Evolutionary conservation across 768 basidiomycete genomes (phyloP).

Genomic region (Pleurotus pulmonarius): DNA sequence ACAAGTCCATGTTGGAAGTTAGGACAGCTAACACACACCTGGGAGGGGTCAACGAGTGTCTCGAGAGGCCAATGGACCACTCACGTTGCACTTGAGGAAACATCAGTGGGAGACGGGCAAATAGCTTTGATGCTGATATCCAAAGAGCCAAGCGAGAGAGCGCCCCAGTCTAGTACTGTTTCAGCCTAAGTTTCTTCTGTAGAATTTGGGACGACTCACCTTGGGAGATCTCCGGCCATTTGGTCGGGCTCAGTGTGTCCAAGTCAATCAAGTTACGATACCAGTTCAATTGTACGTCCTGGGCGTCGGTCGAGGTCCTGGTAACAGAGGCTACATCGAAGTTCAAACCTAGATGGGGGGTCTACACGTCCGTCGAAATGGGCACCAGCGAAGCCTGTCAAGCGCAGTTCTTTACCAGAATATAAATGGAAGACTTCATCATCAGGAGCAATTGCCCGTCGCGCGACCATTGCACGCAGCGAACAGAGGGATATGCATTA

Average conservation of each 20-base stretch:
- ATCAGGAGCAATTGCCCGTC: conserved; percentile 70
- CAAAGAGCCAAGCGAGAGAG: conserved; percentile 68
- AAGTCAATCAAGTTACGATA: conserved; percentile 71
- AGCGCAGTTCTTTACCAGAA: conserved; percentile 46
- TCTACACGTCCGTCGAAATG: conserved; percentile 35
- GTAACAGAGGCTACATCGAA: conserved; percentile 54
- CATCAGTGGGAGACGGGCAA: conserved; percentile 64
- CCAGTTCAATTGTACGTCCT: conserved; percentile 51
- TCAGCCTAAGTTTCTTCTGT: neutral
- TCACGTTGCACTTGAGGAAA: conserved; percentile 61
- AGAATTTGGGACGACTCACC: conserved; percentile 22
- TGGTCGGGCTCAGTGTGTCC: conserved; percentile 35
- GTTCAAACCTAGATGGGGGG: conserved; percentile 71
- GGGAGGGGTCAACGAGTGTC: neutral
- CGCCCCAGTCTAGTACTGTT: conserved; percentile 54
- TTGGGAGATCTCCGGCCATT: conserved; percentile 50
- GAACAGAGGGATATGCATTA: conserved; percentile 52
- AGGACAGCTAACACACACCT: conserved; percentile 69
- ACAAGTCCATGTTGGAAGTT: conserved; percentile 73
- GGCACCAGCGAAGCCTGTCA: neutral
- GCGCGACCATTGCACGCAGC: conserved; percentile 66
- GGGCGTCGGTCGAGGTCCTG: conserved; percentile 28
- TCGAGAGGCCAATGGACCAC: conserved; percentile 11
- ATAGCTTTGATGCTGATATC: conserved; percentile 57
- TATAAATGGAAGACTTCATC: conserved; percentile 65